phyloP scores from a whole-genome alignment of 805 yeast genomes.

The Spathaspora gorwiae region DNA sequence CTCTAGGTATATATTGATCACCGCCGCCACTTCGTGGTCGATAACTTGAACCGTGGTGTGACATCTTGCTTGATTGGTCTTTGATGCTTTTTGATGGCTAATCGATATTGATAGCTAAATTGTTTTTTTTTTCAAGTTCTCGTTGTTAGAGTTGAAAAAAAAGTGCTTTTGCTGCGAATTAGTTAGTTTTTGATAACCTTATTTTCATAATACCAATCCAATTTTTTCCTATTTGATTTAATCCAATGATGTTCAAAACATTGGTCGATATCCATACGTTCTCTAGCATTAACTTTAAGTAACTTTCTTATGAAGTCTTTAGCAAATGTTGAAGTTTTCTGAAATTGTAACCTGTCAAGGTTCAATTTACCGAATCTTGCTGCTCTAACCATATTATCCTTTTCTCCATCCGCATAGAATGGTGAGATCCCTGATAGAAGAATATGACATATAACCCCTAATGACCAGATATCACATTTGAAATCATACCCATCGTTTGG shows the following conservation, averaged over 20 bases:
- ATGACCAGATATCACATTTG: conserved; percentile 67
- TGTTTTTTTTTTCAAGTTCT: background rate
- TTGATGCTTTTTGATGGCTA: background rate
- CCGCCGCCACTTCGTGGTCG: conserved; percentile 2
- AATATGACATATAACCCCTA: conserved; percentile 58
- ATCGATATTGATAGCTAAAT: background rate
- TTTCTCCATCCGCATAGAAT: conserved; percentile 41
- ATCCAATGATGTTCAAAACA: conserved; percentile 51
- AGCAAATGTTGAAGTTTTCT: conserved; percentile 33
- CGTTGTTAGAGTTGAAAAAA: too few species aligned
- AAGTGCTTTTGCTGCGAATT: background rate
- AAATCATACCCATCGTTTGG: conserved; percentile 40
- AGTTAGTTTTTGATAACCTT: background rate
- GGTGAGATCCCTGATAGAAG: conserved; percentile 63
- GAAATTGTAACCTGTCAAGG: conserved; percentile 41
- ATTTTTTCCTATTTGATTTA: conserved; percentile 21
- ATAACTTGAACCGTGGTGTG: conserved; percentile 2
- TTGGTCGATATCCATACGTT: conserved; percentile 32
- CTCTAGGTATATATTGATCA: background rate
- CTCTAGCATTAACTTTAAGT: conserved; percentile 31
- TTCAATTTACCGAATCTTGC: conserved; percentile 39
- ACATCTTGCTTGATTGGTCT: background rate
- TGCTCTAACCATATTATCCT: conserved; percentile 18
- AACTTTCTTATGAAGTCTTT: conserved; percentile 42
- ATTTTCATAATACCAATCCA: conserved; percentile 6